These are phyloP conservation scores for Ilex paraguariensis DNA, from an alignment of 305 asterid genomes.

Conservation along the genomic window DNA sequence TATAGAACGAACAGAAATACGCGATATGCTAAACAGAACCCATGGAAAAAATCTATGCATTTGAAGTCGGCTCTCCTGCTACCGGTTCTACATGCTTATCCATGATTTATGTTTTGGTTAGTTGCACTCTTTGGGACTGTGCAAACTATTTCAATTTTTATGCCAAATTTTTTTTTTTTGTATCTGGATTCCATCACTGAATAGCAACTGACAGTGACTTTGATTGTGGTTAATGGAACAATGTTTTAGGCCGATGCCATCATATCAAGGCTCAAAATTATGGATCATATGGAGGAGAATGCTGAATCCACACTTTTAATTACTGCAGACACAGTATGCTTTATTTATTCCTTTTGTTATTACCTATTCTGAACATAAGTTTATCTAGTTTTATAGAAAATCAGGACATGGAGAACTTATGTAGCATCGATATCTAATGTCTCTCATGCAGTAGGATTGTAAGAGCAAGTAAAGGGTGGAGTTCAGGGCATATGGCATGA, in stretches of 20 bases:
- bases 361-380: neutral
- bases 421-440: neutral
- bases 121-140: no score
- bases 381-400: neutral
- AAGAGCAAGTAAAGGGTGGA: no score
- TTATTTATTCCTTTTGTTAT: neutral
- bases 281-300: slow-evolving; percentile 28
- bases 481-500: no score
- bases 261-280: slow-evolving; percentile 35
- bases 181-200: no score
- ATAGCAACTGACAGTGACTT: neutral
- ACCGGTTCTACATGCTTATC: no score
- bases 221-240: neutral
- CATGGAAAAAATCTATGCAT: no score
- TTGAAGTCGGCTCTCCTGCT: no score
- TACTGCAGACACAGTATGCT: slow-evolving; percentile 85
- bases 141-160: neutral
- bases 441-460: neutral
- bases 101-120: no score
- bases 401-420: neutral
- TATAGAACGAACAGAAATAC: no score
- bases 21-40: no score
- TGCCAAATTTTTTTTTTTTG: slow-evolving; percentile 3
- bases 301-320: slow-evolving; percentile 52
- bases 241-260: slow-evolving; percentile 69